A percentile compares a stretch with the other conserved stretches of the same genome.
Evolutionary conservation across 441 rosid species (phyloP).

Genomic region (Arabidopsis hybrid): DNA sequence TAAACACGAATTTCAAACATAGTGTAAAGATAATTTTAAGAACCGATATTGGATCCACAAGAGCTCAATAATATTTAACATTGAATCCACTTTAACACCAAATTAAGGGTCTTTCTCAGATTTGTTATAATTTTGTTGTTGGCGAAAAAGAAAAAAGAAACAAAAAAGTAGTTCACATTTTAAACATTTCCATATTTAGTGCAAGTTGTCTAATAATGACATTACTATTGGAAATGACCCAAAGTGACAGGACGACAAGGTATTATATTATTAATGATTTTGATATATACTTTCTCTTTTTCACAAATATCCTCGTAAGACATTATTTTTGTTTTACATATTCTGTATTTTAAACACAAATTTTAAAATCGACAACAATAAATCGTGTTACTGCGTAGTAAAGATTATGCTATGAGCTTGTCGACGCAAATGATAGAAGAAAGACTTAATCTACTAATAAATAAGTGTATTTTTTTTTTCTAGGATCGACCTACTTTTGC

Average conservation of each 20-base stretch:
- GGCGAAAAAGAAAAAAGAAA: not conserved
- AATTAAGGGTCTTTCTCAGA: slow-evolving; percentile 29
- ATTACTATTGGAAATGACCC: slow-evolving; percentile 26
- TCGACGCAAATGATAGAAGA: too few relatives aligned
- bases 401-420: too few relatives aligned
- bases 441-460: too few relatives aligned
- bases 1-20: not conserved
- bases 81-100: slow-evolving; percentile 15
- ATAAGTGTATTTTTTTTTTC: too few relatives aligned
- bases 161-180: slow-evolving; percentile 6
- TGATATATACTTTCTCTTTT: too few relatives aligned
- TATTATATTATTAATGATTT: not conserved
- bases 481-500: too few relatives aligned
- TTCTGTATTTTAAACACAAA: too few relatives aligned
- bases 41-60: slow-evolving; percentile 19
- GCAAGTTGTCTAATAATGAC: slow-evolving; percentile 43
- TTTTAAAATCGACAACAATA: too few relatives aligned
- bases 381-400: too few relatives aligned
- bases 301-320: too few relatives aligned
- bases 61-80: slow-evolving; percentile 2
- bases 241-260: slow-evolving; percentile 27
- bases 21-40: slow-evolving; percentile 7
- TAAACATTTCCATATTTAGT: slow-evolving; percentile 21
- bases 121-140: slow-evolving; percentile 13
- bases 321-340: too few relatives aligned